A percentile compares a stretch with the other conserved stretches of the same genome.
Evolutionary conservation across 176 grass and related monocot species (phyloP).

Genomic region (Triticum urartu): DNA sequence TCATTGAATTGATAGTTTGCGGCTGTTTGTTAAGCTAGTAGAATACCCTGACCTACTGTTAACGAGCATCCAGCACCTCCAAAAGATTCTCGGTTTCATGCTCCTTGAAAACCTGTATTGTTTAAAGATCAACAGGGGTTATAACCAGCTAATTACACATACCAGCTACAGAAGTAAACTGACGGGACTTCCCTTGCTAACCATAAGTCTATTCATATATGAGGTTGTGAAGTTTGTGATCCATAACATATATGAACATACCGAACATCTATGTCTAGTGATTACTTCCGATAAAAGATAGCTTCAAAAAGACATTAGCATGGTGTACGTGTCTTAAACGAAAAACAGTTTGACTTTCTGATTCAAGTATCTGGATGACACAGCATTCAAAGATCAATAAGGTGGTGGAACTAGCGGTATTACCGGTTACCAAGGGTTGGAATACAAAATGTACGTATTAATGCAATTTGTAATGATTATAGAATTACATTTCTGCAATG

Average conservation of each 20-base stretch:
- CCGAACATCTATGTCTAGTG: not conserved
- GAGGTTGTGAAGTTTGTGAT: not conserved
- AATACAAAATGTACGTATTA: not conserved
- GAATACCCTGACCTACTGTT: constrained; percentile 43
- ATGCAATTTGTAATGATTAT: not conserved
- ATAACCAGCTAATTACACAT: constrained; percentile 23
- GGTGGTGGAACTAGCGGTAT: not conserved
- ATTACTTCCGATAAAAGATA: constrained; percentile 7
- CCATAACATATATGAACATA: not conserved
- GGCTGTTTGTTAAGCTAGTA: constrained; percentile 50
- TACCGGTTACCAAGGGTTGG: not conserved
- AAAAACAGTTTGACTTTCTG: not conserved
- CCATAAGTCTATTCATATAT: not conserved
- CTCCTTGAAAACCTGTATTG: constrained; percentile 62
- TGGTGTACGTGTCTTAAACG: not conserved
- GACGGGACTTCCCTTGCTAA: not conserved
- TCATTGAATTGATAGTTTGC: constrained; percentile 29
- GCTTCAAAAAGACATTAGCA: not conserved
- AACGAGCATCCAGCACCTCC: constrained; percentile 52
- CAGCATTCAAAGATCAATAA: constrained; percentile 9
- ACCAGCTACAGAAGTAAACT: constrained; percentile 4
- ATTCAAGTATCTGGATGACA: not conserved
- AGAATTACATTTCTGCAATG: not conserved
- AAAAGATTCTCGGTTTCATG: constrained; percentile 48
- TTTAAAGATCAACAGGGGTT: constrained; percentile 15